Conservation (phyloP, 176 grass and related monocot species). For the Triticum timopheevii region DNA sequence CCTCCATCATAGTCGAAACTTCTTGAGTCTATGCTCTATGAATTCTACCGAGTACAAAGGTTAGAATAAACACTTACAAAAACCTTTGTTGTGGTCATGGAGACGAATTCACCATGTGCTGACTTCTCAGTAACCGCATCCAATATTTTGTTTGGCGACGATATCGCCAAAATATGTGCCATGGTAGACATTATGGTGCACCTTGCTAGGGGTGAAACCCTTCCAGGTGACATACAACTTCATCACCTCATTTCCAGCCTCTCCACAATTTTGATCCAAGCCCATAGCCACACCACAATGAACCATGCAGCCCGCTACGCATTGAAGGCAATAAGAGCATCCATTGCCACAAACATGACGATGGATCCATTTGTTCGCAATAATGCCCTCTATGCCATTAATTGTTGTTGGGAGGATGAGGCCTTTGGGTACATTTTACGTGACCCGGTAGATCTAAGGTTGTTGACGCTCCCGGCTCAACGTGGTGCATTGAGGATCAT, state of each 20-base stretch:
- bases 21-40: not conserved
- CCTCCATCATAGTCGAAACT: not conserved
- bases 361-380: not conserved
- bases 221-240: not conserved
- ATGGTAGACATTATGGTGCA: not conserved
- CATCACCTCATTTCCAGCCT: not conserved
- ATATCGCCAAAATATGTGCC: not conserved
- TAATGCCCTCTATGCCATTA: not conserved
- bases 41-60: not conserved
- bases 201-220: not conserved
- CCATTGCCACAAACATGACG: not conserved
- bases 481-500: not conserved
- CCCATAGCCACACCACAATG: not conserved
- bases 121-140: not conserved
- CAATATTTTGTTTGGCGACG: not conserved
- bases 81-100: not conserved
- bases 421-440: not conserved
- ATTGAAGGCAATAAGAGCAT: not conserved
- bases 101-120: not conserved
- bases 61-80: not conserved
- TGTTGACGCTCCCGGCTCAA: not conserved
- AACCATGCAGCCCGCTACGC: not conserved
- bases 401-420: not conserved
- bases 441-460: not conserved
- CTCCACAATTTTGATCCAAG: not conserved